Evolutionary conservation across 2,329 filamentous ascomycete genomes (phyloP), one percentile per base, ranked within the genome.

Genomic region (Mollisia scopiformis): DNA sequence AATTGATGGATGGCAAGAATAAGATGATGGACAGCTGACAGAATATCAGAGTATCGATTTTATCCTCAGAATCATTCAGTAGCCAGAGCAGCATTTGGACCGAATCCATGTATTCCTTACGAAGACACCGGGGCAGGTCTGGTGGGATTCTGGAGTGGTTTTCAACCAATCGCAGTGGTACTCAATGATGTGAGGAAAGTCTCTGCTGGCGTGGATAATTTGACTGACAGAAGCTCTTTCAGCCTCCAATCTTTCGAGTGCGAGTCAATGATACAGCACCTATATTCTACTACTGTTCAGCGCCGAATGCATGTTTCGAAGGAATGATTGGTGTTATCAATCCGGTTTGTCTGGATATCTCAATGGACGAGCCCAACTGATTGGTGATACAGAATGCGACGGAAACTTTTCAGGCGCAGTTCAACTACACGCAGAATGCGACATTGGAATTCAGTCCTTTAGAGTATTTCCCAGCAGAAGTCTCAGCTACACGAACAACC

Each of bases 261-360:
- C 66, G 64, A 21, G 77, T 91, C 59, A 89, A 89, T 66, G 78
- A 87, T 64, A 88, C 86, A 0, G 74, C 82, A 23, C 88, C 89
- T 0, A 82, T 87, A 16, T 90, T 88, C 72, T 90, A 84, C 73
- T 92, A 91, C 73, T 92, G 88, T 64, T 84, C 87, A 0, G 88
- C 88, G 0, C 81, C 85, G 0, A 82, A 79, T 0, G 90, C 88
- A 1, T 94, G 91, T 69, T 79, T 80, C 2, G 82, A 88, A 46
- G 81, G 84, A 23, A 94, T 94, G 90, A 82, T 94, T 16, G 90
- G 90, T 2, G 88, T 85, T 1, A 88, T 94, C 66, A 94, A 93
- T 69, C 83, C 88, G 6, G 84, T 87, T 77, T 62, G 79, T 59
- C n/a, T 37, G 21, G 8, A 23, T 3, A 6, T 30, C n/a, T 50